phyloP scores from a whole-genome alignment of 1,139 yeast genomes.

The Saccharomyces hybrid region DNA sequence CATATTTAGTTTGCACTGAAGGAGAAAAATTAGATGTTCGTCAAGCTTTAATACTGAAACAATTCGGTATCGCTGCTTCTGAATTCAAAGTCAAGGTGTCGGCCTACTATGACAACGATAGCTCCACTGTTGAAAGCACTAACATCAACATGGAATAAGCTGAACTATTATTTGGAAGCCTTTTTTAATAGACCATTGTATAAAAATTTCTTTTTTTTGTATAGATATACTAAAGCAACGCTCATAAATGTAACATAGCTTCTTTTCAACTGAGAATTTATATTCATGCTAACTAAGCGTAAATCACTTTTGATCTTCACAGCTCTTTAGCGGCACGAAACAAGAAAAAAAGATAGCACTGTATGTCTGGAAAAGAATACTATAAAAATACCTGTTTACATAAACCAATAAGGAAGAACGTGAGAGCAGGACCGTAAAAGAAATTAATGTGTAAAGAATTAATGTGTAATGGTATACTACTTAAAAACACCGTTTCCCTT shows the following conservation, averaged over 20 bases:
- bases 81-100: constrained; percentile 75
- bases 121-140: constrained; percentile 28
- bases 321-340: neutral
- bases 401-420: neutral
- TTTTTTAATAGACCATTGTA: constrained; percentile 2
- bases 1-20: constrained; percentile 69
- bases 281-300: neutral
- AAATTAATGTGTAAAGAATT: neutral
- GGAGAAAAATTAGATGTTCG: constrained; percentile 82
- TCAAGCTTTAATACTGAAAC: constrained; percentile 86
- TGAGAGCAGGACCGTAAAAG: neutral
- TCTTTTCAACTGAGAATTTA: neutral
- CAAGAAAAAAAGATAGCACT: neutral
- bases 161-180: neutral
- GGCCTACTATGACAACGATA: constrained; percentile 66
- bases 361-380: neutral
- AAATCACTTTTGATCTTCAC: neutral
- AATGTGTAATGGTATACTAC: neutral
- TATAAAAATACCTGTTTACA: neutral
- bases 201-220: neutral
- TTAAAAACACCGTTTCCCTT: neutral
- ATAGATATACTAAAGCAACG: neutral
- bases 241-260: neutral
- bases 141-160: constrained; percentile 31
- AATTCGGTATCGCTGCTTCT: constrained; percentile 90